A percentile compares a stretch with the other conserved stretches of the same genome.
phyloP scores from a whole-genome alignment of 1,139 yeast genomes.

The Ashbya aceris region DNA sequence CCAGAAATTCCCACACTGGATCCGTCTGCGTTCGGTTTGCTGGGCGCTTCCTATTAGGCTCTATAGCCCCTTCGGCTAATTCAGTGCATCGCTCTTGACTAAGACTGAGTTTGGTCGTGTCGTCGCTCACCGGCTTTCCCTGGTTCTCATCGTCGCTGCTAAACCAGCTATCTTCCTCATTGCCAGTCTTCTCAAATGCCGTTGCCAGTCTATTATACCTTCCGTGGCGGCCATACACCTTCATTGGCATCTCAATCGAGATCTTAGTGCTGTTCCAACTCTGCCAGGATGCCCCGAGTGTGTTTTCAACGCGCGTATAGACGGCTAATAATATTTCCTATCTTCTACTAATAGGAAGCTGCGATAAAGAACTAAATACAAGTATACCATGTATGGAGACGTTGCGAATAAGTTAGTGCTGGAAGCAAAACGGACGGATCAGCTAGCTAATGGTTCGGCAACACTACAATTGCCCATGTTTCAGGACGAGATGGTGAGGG shows the following conservation, averaged over 20 bases:
- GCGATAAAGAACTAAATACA: background rate
- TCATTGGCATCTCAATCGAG: slow-evolving; percentile 7
- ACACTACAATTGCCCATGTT: slow-evolving; percentile 49
- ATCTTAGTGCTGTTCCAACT: background rate
- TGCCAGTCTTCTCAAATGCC: background rate
- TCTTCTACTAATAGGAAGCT: background rate
- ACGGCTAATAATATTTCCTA: background rate
- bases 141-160: slow-evolving; percentile 2
- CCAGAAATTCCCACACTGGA: slow-evolving; percentile 13
- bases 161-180: slow-evolving; percentile 1
- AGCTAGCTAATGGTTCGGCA: slow-evolving; percentile 38
- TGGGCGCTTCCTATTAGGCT: background rate
- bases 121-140: background rate
- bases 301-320: background rate
- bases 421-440: slow-evolving; percentile 74
- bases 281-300: no score
- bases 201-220: slow-evolving; percentile 1
- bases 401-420: slow-evolving; percentile 67
- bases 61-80: background rate
- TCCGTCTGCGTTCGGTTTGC: background rate
- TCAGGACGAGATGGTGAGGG: slow-evolving; percentile 66
- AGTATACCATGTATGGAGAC: slow-evolving; percentile 84
- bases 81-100: background rate
- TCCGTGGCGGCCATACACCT: slow-evolving; percentile 9
- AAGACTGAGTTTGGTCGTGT: slow-evolving; percentile 1